A percentile compares a stretch with the other conserved stretches of the same genome.
phyloP scores from a whole-genome alignment of 192 early-diverging fungal genomes.

The Rhizophagus sp. region DNA sequence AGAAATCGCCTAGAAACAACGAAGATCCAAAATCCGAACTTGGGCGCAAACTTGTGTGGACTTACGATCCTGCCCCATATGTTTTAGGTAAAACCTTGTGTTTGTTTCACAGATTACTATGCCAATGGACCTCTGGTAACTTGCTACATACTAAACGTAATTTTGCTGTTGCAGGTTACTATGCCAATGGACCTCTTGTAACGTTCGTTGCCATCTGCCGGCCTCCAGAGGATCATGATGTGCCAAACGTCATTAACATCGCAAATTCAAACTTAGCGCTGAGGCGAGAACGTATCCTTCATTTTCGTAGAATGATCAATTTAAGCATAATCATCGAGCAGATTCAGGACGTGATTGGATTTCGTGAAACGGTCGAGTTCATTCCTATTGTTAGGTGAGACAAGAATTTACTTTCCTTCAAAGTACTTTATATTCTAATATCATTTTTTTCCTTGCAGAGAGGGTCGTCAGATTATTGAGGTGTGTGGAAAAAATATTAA shows the following conservation, averaged over 20 bases:
- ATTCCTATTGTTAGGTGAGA: not conserved
- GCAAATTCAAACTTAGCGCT: not conserved
- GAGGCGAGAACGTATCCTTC: not conserved
- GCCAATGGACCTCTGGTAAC: no score
- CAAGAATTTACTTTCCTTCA: not conserved
- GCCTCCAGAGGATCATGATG: no score
- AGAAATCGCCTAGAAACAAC: not conserved
- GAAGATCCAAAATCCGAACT: not conserved
- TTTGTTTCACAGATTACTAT: not conserved
- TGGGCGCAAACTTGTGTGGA: not conserved
- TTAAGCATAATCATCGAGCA: not conserved
- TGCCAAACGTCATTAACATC: not conserved
- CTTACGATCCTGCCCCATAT: not conserved
- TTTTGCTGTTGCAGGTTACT: not conserved
- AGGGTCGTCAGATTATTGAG: not conserved
- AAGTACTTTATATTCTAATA: not conserved
- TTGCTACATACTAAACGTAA: no score
- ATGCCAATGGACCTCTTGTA: not conserved
- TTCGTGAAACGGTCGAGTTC: not conserved
- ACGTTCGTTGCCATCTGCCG: not conserved
- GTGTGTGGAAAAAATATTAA: not conserved
- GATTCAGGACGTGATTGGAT: not conserved
- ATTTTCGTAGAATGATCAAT: not conserved
- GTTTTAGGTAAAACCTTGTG: conserved; percentile 1
- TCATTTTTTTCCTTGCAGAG: not conserved